Evolutionary conservation across 1,284 basidiomycete genomes (phyloP).

Genomic region (Sparassis latifolia): DNA sequence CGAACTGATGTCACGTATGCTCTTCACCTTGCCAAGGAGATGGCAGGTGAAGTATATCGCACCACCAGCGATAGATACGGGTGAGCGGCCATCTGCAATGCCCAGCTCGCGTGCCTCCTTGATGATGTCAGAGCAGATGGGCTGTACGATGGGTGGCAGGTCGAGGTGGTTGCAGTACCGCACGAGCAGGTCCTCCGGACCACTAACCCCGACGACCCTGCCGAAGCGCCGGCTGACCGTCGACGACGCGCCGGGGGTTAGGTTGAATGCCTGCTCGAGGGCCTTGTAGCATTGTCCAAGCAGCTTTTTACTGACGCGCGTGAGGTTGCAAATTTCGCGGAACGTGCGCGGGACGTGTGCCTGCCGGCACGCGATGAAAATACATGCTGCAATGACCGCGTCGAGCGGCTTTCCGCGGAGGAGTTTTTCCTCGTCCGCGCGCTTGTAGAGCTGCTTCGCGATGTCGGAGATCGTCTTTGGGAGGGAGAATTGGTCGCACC

Average conservation of each 20-base stretch:
- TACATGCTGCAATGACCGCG: conserved; percentile 94
- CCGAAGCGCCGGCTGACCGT: conserved; percentile 26
- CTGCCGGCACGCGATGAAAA: conserved; percentile 96
- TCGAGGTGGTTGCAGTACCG: conserved; percentile 94
- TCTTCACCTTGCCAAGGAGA: conserved; percentile 70
- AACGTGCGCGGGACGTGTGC: conserved; percentile 93
- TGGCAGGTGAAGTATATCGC: conserved; percentile 92
- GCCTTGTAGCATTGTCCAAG: conserved; percentile 94
- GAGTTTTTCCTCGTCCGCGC: conserved; percentile 92
- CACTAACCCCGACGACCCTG: conserved; percentile 40
- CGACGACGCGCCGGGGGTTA: conserved; percentile 61
- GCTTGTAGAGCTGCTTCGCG: conserved; percentile 95
- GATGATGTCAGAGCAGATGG: conserved; percentile 84
- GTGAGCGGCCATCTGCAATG: conserved; percentile 88
- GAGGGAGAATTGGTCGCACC: conserved; percentile 94
- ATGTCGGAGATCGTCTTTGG: conserved; percentile 94
- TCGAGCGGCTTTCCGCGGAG: conserved; percentile 89
- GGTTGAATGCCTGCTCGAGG: conserved; percentile 88
- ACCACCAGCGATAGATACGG: conserved; percentile 93
- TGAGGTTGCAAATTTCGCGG: conserved; percentile 91
- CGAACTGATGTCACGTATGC: conserved; percentile 81
- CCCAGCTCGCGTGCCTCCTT: conserved; percentile 76
- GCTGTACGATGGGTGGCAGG: conserved; percentile 77
- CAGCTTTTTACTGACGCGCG: conserved; percentile 91
- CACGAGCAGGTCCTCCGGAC: conserved; percentile 83